A percentile compares a stretch with the other conserved stretches of the same genome.
Evolutionary conservation across 257 asterid genomes (phyloP).

Genomic region (Fraxinus anomala): DNA sequence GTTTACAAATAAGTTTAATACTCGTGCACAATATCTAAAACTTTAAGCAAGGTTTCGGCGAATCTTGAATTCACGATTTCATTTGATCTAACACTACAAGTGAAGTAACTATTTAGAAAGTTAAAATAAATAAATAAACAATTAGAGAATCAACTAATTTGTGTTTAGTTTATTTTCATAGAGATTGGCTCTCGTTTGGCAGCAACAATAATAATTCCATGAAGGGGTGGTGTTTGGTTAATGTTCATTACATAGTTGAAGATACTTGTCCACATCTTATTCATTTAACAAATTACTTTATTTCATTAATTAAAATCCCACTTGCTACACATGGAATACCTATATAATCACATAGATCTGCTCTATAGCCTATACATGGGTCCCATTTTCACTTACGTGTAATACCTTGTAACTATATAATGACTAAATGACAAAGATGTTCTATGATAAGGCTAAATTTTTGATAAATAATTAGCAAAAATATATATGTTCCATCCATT

Average conservation of each 20-base stretch:
- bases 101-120: neutral
- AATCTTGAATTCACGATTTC: neutral
- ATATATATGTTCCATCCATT: too few species aligned
- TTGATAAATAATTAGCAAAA: neutral
- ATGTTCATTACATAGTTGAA: neutral
- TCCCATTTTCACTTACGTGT: neutral
- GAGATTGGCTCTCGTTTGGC: too few species aligned
- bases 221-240: neutral
- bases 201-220: too few species aligned
- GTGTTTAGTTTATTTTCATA: neutral
- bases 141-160: too few species aligned
- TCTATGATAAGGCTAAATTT: neutral
- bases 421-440: neutral
- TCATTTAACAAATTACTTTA: neutral
- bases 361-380: neutral
- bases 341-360: neutral
- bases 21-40: neutral
- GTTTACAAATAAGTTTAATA: neutral
- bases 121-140: too few species aligned
- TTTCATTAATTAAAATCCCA: neutral
- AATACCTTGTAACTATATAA: neutral
- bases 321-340: neutral
- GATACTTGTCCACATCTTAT: slow-evolving; percentile 1
- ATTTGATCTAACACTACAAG: neutral
- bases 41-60: neutral